Conservation (phyloP, 176 grass and related monocot genomes). For the Hordeum vulgare region MorexV3_pseudomolecules_assembly NC_058521.1:565814148-565814647, state of each 20-base stretch:
- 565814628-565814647: no score
- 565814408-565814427: conserved; percentile 2
- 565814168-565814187: neutral
- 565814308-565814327: conserved; percentile 31
- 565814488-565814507: neutral
- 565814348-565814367: neutral
- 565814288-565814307: neutral
- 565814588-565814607: no score
- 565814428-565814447: neutral
- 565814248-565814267: neutral
- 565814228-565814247: neutral
- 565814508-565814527: no score
- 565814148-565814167: neutral
- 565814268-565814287: conserved; percentile 1
- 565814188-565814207: neutral
- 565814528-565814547: no score
- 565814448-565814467: neutral
- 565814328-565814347: neutral
- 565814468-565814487: conserved; percentile 1
- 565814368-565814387: neutral
- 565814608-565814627: no score
- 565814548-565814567: no score
- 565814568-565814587: no score
- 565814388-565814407: neutral
- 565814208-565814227: neutral